phyloP scores from a whole-genome alignment of 768 basidiomycete species.

The Tephrocybe rancida region DNA sequence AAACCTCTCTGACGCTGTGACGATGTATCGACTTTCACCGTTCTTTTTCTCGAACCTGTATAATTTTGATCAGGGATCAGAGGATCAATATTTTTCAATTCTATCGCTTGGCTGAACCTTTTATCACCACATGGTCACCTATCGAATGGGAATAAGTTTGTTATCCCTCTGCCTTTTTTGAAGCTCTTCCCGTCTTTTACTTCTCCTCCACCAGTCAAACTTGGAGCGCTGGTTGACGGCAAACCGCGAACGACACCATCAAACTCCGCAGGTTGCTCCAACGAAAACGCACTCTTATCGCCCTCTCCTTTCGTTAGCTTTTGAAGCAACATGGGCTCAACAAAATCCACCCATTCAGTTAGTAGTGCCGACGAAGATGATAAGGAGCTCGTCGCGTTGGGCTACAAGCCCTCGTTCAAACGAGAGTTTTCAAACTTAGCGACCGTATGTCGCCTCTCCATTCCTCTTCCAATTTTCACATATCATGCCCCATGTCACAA shows the following conservation, averaged over 20 bases:
- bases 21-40: too few relatives aligned
- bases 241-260: not conserved
- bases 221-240: not conserved
- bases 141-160: slow-evolving; percentile 29
- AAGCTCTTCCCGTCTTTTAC: not conserved
- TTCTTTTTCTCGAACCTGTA: too few relatives aligned
- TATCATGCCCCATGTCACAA: not conserved
- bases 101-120: slow-evolving; percentile 38
- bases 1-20: too few relatives aligned
- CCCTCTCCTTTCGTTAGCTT: not conserved
- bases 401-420: slow-evolving; percentile 80
- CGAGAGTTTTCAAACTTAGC: slow-evolving; percentile 84
- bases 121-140: slow-evolving; percentile 41
- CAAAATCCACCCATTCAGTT: slow-evolving; percentile 16
- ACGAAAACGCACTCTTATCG: not conserved
- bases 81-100: not conserved
- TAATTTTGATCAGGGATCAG: not conserved
- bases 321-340: slow-evolving; percentile 13
- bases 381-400: slow-evolving; percentile 63
- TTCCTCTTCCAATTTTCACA: not conserved
- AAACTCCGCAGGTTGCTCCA: not conserved
- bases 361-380: slow-evolving; percentile 56
- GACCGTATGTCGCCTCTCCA: slow-evolving; percentile 47
- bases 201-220: not conserved
- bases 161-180: not conserved